phyloP scores from a whole-genome alignment of 2,329 filamentous ascomycete species.

The Teratosphaeria nubilosa region DNA sequence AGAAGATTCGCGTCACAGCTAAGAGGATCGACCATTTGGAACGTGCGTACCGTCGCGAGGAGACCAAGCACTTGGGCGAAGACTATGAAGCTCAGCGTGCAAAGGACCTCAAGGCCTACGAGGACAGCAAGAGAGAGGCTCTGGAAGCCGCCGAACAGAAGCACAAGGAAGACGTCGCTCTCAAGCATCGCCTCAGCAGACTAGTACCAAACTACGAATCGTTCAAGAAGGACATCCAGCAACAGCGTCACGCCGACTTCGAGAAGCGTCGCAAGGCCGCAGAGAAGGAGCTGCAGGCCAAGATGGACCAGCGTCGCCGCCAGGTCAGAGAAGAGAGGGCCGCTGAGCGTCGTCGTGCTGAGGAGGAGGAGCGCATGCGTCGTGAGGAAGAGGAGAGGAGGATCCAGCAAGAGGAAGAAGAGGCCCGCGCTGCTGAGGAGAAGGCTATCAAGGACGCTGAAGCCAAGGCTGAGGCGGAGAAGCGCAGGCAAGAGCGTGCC shows the following conservation, averaged over 20 bases:
- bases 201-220: conserved; percentile 75
- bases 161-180: conserved; percentile 81
- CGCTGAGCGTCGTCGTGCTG: conserved; percentile 71
- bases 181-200: conserved; percentile 84
- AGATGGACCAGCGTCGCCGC: conserved; percentile 79
- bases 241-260: conserved; percentile 87
- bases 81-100: conserved; percentile 81
- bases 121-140: conserved; percentile 66
- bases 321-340: conserved; percentile 75
- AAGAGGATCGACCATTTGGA: conserved; percentile 97
- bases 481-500: conserved; percentile 52
- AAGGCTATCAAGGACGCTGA: conserved; percentile 48
- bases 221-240: conserved; percentile 72
- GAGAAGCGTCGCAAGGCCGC: conserved; percentile 87
- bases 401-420: conserved; percentile 76
- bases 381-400: conserved; percentile 79
- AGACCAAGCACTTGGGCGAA: conserved; percentile 77
- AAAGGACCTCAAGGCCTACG: conserved; percentile 68
- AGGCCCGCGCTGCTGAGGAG: conserved; percentile 67
- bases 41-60: conserved; percentile 91
- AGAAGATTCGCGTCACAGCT: conserved; percentile 80
- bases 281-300: conserved; percentile 84
- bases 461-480: conserved; percentile 51
- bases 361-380: conserved; percentile 69
- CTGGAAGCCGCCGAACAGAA: conserved; percentile 73